Conservation (phyloP, 805 yeast genomes). For the Sugiyamaella boreocaroliniensis region DNA sequence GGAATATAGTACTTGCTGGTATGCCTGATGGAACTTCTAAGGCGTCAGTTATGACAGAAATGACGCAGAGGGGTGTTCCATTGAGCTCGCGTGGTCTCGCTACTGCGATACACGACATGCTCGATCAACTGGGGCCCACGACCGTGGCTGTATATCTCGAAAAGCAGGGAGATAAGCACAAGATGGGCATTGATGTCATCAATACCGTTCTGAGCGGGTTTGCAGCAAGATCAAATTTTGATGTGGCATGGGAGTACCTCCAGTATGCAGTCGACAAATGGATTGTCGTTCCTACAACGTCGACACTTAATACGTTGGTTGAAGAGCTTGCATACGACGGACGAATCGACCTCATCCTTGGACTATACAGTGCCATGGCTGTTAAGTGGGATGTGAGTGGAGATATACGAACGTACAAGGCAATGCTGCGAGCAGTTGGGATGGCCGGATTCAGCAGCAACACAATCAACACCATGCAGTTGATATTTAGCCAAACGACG, state of each 20-base stretch:
- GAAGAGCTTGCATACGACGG: conserved; percentile 6
- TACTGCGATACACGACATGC: conserved; percentile 11
- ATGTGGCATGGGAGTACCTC: conserved; percentile 20
- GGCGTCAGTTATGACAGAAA: conserved; percentile 10
- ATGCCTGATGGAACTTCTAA: conserved; percentile 4
- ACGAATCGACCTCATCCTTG: conserved; percentile 18
- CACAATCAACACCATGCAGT: conserved; percentile 1
- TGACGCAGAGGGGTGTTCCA: conserved; percentile 13
- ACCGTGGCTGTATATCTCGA: conserved; percentile 12
- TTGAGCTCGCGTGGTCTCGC: conserved; percentile 14
- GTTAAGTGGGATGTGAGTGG: conserved; percentile 11
- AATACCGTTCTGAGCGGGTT: conserved; percentile 6
- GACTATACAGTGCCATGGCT: conserved; percentile 12
- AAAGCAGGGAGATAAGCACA: conserved; percentile 4
- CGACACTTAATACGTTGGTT: conserved; percentile 15
- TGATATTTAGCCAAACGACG: background rate
- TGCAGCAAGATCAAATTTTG: background rate
- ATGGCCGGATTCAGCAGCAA: conserved; percentile 2
- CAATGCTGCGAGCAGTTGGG: conserved; percentile 13
- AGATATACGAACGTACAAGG: conserved; percentile 8
- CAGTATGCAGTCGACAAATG: conserved; percentile 7
- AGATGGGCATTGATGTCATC: conserved; percentile 10
- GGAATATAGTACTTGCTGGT: conserved; percentile 17
- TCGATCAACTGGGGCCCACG: conserved; percentile 13
- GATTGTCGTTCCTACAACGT: conserved; percentile 7